These are phyloP conservation scores for Gracilaria gracilis DNA, from an alignment of 23 red algal genomes.

Conservation along the genomic window DNA sequence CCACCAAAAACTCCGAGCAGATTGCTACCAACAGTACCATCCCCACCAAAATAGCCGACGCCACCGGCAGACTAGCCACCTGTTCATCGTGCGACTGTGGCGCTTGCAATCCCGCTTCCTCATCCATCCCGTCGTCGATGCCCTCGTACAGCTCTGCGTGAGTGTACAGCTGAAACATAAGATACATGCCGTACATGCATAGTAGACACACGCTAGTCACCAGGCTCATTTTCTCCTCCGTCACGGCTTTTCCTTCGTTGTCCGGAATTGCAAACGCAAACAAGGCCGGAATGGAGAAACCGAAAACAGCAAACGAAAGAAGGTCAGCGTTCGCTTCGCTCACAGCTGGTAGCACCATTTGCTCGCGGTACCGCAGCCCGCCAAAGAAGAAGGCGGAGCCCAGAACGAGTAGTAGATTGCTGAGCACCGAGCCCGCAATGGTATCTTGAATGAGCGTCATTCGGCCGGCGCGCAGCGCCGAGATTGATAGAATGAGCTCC, in stretches of 20 bases:
- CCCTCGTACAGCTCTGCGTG: slow-evolving; percentile 84
- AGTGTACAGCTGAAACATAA: slow-evolving; percentile 88
- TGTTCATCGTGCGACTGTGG: slow-evolving; percentile 18
- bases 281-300: slow-evolving; percentile 84
- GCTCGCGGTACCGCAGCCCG: slow-evolving; percentile 78
- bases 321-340: slow-evolving; percentile 84
- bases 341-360: slow-evolving; percentile 75
- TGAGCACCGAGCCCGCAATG: slow-evolving; percentile 91
- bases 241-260: slow-evolving; percentile 1
- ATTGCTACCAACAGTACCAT: slow-evolving; percentile 76
- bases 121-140: neutral
- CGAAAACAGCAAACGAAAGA: slow-evolving; percentile 85
- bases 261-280: slow-evolving; percentile 70
- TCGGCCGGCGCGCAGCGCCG: slow-evolving; percentile 77
- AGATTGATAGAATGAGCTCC: slow-evolving; percentile 92
- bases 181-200: slow-evolving; percentile 79
- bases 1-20: slow-evolving; percentile 87
- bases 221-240: slow-evolving; percentile 70
- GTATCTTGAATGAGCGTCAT: slow-evolving; percentile 90
- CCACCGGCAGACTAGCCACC: slow-evolving; percentile 68
- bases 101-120: neutral
- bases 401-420: slow-evolving; percentile 92
- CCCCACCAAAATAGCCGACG: slow-evolving; percentile 57
- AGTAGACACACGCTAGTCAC: slow-evolving; percentile 79
- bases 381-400: slow-evolving; percentile 92